Evolutionary conservation across 2,329 filamentous ascomycete species (phyloP), one percentile per base, ranked within the genome.

Genomic region (Phialophora verrucosa): DNA sequence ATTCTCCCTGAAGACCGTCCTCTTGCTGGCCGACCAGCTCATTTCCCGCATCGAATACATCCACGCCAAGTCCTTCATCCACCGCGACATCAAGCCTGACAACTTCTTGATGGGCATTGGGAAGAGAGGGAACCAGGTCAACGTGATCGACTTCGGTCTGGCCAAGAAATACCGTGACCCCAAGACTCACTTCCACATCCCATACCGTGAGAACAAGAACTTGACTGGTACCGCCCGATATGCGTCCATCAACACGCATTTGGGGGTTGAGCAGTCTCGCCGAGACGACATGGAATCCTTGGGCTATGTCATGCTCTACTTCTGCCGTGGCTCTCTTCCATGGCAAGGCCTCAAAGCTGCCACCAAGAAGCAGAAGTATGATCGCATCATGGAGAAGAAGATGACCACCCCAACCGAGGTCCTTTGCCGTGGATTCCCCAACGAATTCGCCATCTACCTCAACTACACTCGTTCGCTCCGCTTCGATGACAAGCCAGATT

Each of bases 361-460:
- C 17, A 90, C 87, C 63, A 97, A 97, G 89, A 97, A 97, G 90
- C 94, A 98, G 85, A 99, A 99, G 85, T 98, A 99, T 79, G 95
- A 99, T 83, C 89, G 94, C 72, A 99, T 99, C 83, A 98, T 98
- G 94, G 95, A 99, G 87, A 99, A 99, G 90, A 99, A 99, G 92
- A 98, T 98, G 95, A 99, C 95, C 14, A 99, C 95, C 2, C 93
- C 95, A 8, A 98, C 94, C 74, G 70, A 99, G 83, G 93, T 97
- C 57, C 91, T 99, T 58, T 99, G 95, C 89, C 93, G 94, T 80
- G 95, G 95, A 73, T 98, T 99, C 85, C 95, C 95, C 75, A 97
- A 98, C 81, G 95, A 99, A 83, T 99, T 99, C 75, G 93, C 94
- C 84, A 98, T 98, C 81, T 99, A 99, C 82, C 87, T 99, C 71